Evolutionary conservation across 148 eudicot genomes (phyloP), one percentile per base, ranked within the genome.

Genomic region (Amaranthus hypochondriacus): DNA sequence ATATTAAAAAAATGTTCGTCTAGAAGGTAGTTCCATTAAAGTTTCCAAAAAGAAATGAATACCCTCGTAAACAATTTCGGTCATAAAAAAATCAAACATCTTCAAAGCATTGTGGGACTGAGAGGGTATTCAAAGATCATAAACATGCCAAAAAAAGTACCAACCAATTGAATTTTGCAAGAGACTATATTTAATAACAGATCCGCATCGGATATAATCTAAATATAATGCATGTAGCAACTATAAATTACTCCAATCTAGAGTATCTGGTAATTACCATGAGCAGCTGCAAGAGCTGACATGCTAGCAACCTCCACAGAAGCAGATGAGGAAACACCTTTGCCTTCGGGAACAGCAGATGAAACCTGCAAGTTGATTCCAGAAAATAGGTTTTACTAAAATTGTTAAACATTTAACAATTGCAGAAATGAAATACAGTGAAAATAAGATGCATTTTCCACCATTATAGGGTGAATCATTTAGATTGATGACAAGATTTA

Each of bases 291-390:
- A 79, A 95, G 76, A 51, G 99, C 99, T 82, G 96, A 86, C 99
- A 95, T 95, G 84, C 91, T 95, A 69, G 99, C 96, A 60, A 95
- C 99, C 82, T 95, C 99, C 62, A 95, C 91, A 63, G 97, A 85
- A 66, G 99, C 99, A 60, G 99, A 95, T 71, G 99, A 95, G 68
- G 99, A 95, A 74, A 95, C 99, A 81, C 99, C 99, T 90, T 95
- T 95, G 61, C 99, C 99, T 86, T 95, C 99, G 61, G 99, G 99
- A 55, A 95, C 99, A 78, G 99, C 97, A 62, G 99, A 95, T 75
- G 93, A 95, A 56, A 95, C 99, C 99, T 95, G 78, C 57, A 81
- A 75, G 69, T 64, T 63, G 53, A 66, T 54, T 48, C 65, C 14
- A 48, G 39, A 55, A 64, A 54, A 65, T 54, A 68, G 8, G n/a